A percentile compares a stretch with the other conserved stretches of the same genome.
These are phyloP conservation scores for Penicillium glabrum DNA, from an alignment of 2,329 filamentous ascomycete genomes.

Conservation along the genomic window DNA sequence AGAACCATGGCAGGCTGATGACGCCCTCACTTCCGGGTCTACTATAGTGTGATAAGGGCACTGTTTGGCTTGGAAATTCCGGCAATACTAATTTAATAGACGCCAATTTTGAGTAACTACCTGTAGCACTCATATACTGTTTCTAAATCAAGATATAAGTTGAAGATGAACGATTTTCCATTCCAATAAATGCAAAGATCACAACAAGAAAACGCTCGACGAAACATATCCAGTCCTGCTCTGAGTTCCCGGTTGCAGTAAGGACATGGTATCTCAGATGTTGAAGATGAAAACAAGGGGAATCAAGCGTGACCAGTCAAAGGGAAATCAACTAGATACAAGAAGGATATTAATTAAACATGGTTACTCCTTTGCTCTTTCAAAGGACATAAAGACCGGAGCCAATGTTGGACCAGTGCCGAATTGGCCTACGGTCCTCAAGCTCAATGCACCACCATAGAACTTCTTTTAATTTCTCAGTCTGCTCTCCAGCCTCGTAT, in stretches of 20 bases:
- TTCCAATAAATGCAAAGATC: slow-evolving; percentile 5
- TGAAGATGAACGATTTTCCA: slow-evolving; percentile 6
- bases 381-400: slow-evolving; percentile 66
- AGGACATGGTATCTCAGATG: slow-evolving; percentile 29
- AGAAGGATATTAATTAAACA: slow-evolving; percentile 17
- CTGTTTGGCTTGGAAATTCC: no score
- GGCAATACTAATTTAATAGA: no score
- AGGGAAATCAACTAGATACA: slow-evolving; percentile 20
- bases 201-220: slow-evolving; percentile 3
- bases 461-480: slow-evolving; percentile 85
- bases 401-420: slow-evolving; percentile 73
- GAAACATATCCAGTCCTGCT: slow-evolving; percentile 7
- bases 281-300: slow-evolving; percentile 10
- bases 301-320: slow-evolving; percentile 4
- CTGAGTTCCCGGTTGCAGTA: slow-evolving; percentile 9
- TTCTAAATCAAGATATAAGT: no score
- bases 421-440: slow-evolving; percentile 78
- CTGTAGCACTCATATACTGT: no score
- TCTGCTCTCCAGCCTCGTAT: slow-evolving; percentile 82
- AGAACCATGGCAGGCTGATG: no score
- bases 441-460: slow-evolving; percentile 98
- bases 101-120: neutral
- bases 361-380: slow-evolving; percentile 6
- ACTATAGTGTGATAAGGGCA: no score
- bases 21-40: no score